Percentiles rank a stretch among this genome's conserved stretches.
phyloP scores from a whole-genome alignment of 176 grass and related monocot genomes.

The Cymbopogon citratus region DNA sequence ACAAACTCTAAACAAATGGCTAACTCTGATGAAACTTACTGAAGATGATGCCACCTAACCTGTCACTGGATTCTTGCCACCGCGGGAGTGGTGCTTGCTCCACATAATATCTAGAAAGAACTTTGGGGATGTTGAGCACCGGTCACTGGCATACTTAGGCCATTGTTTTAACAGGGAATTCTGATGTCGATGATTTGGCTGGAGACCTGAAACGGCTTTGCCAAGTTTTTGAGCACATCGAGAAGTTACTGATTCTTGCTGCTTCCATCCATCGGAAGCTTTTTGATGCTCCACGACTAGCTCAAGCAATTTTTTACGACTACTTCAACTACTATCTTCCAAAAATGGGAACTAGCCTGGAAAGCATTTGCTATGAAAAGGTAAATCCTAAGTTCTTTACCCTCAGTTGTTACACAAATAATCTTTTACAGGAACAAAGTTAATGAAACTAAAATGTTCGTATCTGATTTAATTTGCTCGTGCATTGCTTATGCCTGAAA shows the following conservation, averaged over 20 bases:
- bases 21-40: background rate
- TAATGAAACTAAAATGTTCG: background rate
- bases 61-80: background rate
- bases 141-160: background rate
- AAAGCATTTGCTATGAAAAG: conserved; percentile 89
- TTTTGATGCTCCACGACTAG: conserved; percentile 52
- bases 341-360: conserved; percentile 78
- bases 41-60: background rate
- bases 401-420: background rate
- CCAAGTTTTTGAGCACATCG: conserved; percentile 79
- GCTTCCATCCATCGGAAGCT: conserved; percentile 74
- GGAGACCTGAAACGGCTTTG: conserved; percentile 81
- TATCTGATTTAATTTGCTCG: background rate
- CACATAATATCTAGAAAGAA: background rate
- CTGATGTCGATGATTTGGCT: conserved; percentile 65
- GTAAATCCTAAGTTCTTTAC: conserved; percentile 27
- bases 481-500: conserved; percentile 1
- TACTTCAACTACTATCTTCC: conserved; percentile 89
- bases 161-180: conserved; percentile 47
- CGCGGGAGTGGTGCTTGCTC: background rate
- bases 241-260: conserved; percentile 87
- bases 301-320: conserved; percentile 68
- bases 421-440: conserved; percentile 1
- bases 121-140: background rate
- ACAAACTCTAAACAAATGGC: background rate